Evolutionary conservation across 139 green algal species (phyloP).

Genomic region (Chlamydomonas sphaeroides): DNA sequence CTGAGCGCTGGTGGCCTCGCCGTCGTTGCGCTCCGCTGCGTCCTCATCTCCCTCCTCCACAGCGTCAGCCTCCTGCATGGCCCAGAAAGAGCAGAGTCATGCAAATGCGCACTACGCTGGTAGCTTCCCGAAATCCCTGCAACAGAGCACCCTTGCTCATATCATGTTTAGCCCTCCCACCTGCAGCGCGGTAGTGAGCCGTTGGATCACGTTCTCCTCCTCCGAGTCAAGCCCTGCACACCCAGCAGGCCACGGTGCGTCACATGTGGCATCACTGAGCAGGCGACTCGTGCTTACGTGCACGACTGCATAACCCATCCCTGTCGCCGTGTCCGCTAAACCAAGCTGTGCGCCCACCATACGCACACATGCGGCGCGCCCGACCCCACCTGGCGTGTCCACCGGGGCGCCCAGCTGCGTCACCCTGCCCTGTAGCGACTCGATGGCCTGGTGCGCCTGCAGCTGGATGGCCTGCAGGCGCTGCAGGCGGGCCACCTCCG

Average conservation of each 20-base stretch:
- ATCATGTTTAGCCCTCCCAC: neutral
- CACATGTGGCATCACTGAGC: too few species aligned
- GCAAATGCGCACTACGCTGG: too few species aligned
- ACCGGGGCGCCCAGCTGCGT: neutral
- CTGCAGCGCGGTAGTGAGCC: conserved; percentile 14
- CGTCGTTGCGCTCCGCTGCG: neutral
- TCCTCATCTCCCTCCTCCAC: conserved; percentile 2
- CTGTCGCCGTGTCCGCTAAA: too few species aligned
- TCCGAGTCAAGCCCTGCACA: too few species aligned
- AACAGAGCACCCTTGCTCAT: too few species aligned
- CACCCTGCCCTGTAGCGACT: conserved; percentile 11
- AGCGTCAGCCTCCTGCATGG: conserved; percentile 13
- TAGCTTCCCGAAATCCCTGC: too few species aligned
- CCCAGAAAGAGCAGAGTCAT: too few species aligned
- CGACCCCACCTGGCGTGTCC: neutral
- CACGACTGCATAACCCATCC: too few species aligned
- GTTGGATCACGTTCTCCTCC: neutral
- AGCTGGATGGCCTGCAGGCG: neutral
- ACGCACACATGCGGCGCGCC: too few species aligned
- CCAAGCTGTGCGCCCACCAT: too few species aligned
- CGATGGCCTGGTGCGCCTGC: conserved; percentile 1
- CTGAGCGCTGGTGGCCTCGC: conserved; percentile 18
- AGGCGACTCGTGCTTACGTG: too few species aligned
- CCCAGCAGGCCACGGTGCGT: too few species aligned
- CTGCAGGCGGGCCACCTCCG: conserved; percentile 20